These are phyloP conservation scores for Moelleriella libera DNA, from an alignment of 2,329 filamentous ascomycete genomes.

Conservation along the genomic window DNA sequence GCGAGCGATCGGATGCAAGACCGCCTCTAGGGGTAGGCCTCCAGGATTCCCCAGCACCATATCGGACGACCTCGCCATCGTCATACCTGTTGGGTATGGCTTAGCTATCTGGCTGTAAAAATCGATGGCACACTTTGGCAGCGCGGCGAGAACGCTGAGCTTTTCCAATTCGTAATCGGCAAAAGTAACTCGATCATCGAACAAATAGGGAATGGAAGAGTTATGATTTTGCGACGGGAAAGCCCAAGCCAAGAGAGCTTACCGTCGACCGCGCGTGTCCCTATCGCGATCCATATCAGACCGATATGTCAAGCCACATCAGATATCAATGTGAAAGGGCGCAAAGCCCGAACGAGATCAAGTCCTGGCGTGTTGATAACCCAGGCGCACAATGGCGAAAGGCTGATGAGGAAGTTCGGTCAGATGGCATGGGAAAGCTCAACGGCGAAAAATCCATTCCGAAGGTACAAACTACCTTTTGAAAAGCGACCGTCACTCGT, in stretches of 20 bases:
- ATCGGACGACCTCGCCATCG: constrained; percentile 47
- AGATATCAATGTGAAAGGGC: neutral
- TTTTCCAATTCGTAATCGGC: no score
- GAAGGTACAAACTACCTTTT: no score
- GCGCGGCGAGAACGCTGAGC: neutral
- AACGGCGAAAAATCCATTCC: no score
- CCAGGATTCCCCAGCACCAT: constrained; percentile 48
- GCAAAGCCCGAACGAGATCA: no score
- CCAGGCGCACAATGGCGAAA: no score
- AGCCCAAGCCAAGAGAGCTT: constrained; percentile 5
- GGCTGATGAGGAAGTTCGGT: no score
- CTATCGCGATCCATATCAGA: constrained; percentile 22
- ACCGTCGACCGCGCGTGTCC: constrained; percentile 20
- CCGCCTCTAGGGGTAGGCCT: constrained; percentile 35
- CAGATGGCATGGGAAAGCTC: no score
- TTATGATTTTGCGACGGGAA: neutral
- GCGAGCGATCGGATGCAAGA: constrained; percentile 25
- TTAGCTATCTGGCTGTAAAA: no score
- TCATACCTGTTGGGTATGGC: constrained; percentile 31
- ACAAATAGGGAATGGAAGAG: no score
- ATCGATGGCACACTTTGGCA: constrained; percentile 5
- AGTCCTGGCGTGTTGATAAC: no score
- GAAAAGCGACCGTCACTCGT: no score
- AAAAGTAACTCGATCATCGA: no score
- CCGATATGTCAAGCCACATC: neutral